Evolutionary conservation across 1,284 basidiomycete species (phyloP).

Genomic region (Papiliotrema nemorosa): DNA sequence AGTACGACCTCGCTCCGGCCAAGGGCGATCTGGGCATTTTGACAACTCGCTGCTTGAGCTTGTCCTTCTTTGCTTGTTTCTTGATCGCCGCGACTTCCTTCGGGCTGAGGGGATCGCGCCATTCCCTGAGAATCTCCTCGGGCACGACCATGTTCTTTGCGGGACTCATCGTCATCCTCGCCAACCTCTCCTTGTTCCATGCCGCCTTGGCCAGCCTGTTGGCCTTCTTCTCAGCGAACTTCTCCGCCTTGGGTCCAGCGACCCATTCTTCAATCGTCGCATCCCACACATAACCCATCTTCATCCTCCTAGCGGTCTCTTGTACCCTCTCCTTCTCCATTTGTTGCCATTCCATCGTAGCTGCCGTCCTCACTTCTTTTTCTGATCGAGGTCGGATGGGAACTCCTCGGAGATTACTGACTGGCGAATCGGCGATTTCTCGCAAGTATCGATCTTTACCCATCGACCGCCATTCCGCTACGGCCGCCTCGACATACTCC

Average conservation of each 20-base stretch:
- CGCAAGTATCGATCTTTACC: conserved; percentile 40
- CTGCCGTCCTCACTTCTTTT: conserved; percentile 42
- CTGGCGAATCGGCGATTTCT: conserved; percentile 21
- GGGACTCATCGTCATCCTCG: conserved; percentile 17
- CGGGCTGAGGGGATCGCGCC: too few relatives aligned
- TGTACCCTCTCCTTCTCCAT: conserved; percentile 17
- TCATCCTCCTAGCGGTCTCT: conserved; percentile 11
- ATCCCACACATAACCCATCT: background rate
- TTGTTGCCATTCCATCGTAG: conserved; percentile 30
- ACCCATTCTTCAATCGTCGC: conserved; percentile 4
- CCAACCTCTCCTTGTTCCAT: conserved; percentile 19
- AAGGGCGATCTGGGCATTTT: too few relatives aligned
- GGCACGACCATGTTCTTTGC: conserved; percentile 35
- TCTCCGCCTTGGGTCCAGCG: conserved; percentile 12
- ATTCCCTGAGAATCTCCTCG: conserved; percentile 2
- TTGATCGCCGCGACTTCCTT: too few relatives aligned
- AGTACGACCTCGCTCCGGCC: too few relatives aligned
- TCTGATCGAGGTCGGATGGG: conserved; percentile 33
- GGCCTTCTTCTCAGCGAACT: conserved; percentile 11
- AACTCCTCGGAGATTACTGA: conserved; percentile 36
- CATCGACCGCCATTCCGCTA: conserved; percentile 34
- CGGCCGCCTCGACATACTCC: conserved; percentile 14
- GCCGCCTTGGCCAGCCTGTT: conserved; percentile 18
- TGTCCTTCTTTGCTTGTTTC: background rate
- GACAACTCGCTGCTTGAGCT: background rate